Conservation (phyloP, 2,329 filamentous ascomycete genomes). For the Cytospora schulzeri region DNA sequence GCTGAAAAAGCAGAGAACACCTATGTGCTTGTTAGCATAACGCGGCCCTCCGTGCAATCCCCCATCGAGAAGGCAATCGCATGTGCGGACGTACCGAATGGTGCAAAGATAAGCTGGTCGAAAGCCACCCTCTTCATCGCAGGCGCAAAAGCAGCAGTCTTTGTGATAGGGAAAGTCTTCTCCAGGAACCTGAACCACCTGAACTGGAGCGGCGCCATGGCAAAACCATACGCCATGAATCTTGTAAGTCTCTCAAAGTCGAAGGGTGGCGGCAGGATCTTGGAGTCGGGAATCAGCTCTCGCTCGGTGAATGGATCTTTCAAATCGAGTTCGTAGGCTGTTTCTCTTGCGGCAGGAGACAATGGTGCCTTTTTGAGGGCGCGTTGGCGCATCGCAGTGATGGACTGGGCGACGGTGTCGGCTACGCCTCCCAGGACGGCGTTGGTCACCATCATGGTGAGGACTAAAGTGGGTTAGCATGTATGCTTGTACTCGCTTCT, state of each 20-base stretch:
- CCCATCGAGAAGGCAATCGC: too few species aligned
- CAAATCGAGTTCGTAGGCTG: constrained; percentile 83
- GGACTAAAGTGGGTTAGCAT: constrained; percentile 55
- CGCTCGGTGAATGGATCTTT: constrained; percentile 69
- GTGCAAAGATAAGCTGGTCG: constrained; percentile 92
- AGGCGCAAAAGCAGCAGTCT: constrained; percentile 71
- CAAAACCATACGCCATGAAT: constrained; percentile 97
- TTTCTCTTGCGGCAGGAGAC: constrained; percentile 63
- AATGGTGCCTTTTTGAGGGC: constrained; percentile 64
- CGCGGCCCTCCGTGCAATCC: constrained; percentile 33
- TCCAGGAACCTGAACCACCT: constrained; percentile 92
- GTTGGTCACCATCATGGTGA: constrained; percentile 99
- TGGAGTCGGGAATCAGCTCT: constrained; percentile 68
- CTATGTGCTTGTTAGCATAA: constrained; percentile 32
- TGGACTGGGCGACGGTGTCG: constrained; percentile 91
- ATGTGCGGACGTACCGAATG: constrained; percentile 62
- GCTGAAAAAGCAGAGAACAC: constrained; percentile 86
- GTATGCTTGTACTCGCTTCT: neutral
- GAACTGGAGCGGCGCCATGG: constrained; percentile 94
- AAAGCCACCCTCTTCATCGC: constrained; percentile 88
- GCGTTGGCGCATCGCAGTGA: constrained; percentile 78
- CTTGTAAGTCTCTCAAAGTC: constrained; percentile 93
- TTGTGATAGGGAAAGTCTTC: constrained; percentile 79
- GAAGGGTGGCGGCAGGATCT: constrained; percentile 74
- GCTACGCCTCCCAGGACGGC: constrained; percentile 92